These are phyloP conservation scores for Penicillium taxi DNA, from an alignment of 495 filamentous ascomycete species.

Conservation along the genomic window DNA sequence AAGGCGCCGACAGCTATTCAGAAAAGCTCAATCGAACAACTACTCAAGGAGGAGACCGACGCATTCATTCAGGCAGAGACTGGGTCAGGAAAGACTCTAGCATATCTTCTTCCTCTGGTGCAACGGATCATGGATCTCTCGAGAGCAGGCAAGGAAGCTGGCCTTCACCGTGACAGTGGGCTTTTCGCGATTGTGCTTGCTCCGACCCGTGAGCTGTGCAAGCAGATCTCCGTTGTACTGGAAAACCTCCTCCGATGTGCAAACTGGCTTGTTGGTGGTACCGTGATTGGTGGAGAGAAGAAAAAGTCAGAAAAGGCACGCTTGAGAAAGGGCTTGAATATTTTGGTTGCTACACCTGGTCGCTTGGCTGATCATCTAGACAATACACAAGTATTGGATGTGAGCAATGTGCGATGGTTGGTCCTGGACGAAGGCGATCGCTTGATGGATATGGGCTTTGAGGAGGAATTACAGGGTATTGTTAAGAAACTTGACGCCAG, in stretches of 20 bases:
- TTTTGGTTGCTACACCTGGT: conserved; percentile 89
- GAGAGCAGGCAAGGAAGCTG: conserved; percentile 14
- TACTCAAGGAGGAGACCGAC: conserved; percentile 77
- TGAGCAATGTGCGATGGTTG: conserved; percentile 85
- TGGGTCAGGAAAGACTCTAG: conserved; percentile 92
- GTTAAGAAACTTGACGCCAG: conserved; percentile 60
- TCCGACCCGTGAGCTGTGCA: conserved; percentile 86
- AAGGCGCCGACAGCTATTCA: conserved; percentile 93
- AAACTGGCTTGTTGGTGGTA: conserved; percentile 84
- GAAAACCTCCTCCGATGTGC: conserved; percentile 74
- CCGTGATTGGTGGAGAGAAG: conserved; percentile 92
- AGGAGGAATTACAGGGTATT: conserved; percentile 76
- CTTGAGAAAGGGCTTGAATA: conserved; percentile 86
- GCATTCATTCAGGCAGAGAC: conserved; percentile 97
- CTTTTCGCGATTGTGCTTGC: conserved; percentile 87
- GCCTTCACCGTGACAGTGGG: conserved; percentile 71
- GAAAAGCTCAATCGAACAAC: conserved; percentile 68
- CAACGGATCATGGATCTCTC: conserved; percentile 77
- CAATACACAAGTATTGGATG: conserved; percentile 80
- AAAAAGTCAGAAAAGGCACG: conserved; percentile 95
- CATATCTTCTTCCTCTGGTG: conserved; percentile 86
- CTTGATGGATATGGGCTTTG: conserved; percentile 94
- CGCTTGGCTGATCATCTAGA: conserved; percentile 84
- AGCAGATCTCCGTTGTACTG: conserved; percentile 81
- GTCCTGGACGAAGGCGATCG: conserved; percentile 93